These are phyloP conservation scores for Trichoderma reesei DNA, from an alignment of 495 filamentous ascomycete species.

Conservation along the genomic window DNA sequence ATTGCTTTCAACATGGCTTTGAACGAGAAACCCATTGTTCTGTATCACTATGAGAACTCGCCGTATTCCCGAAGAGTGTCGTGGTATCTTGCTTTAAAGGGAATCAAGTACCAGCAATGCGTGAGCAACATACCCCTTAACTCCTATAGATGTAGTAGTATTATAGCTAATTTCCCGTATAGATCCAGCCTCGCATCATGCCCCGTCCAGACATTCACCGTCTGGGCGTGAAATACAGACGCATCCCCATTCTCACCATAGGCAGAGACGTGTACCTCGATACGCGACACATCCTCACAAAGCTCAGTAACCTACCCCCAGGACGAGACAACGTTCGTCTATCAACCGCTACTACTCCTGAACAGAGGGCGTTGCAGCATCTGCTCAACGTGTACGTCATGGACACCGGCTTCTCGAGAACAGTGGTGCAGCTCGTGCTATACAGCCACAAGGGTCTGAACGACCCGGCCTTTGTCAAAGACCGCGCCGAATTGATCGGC, in stretches of 20 bases:
- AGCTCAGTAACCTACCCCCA: slow-evolving; percentile 43
- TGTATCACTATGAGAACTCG: slow-evolving; percentile 48
- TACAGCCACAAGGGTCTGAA: slow-evolving; percentile 35
- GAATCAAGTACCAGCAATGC: slow-evolving; percentile 48
- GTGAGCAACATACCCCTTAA: slow-evolving; percentile 22
- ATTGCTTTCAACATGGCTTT: slow-evolving; percentile 10
- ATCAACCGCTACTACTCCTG: slow-evolving; percentile 8
- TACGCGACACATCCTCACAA: slow-evolving; percentile 48
- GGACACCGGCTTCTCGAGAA: slow-evolving; percentile 38
- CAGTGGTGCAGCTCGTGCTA: slow-evolving; percentile 39
- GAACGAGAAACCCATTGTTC: slow-evolving; percentile 28
- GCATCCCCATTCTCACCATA: slow-evolving; percentile 53
- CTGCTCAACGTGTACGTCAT: slow-evolving; percentile 21
- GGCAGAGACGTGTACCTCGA: slow-evolving; percentile 48
- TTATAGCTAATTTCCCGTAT: not conserved
- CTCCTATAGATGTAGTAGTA: not conserved
- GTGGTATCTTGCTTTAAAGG: slow-evolving; percentile 52
- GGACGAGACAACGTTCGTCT: not conserved
- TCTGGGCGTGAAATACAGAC: slow-evolving; percentile 49
- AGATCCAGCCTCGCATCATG: slow-evolving; percentile 48
- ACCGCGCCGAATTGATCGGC: slow-evolving; percentile 37
- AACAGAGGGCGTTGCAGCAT: slow-evolving; percentile 14
- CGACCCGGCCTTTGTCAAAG: slow-evolving; percentile 41
- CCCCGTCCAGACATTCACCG: slow-evolving; percentile 48
- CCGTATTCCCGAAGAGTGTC: slow-evolving; percentile 47